A percentile compares a stretch with the other conserved stretches of the same genome.
These are phyloP conservation scores for Penicillium psychrosexuale DNA, from an alignment of 2,329 filamentous ascomycete genomes.

Conservation along the genomic window DNA sequence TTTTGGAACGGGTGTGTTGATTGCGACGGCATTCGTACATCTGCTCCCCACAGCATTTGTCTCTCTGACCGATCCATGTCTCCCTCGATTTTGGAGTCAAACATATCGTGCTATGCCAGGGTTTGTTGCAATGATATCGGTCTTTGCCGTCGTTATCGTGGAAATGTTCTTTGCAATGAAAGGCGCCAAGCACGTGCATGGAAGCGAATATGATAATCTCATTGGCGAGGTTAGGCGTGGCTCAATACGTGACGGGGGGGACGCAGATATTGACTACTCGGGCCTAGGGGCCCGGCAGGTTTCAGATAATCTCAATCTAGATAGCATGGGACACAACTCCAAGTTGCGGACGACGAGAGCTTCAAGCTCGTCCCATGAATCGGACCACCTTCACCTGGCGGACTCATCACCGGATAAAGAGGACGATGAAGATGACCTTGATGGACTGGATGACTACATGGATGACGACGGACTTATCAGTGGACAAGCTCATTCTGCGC, in stretches of 20 bases:
- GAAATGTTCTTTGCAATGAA: conserved; percentile 84
- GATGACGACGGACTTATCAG: conserved; percentile 22
- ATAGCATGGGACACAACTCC: conserved; percentile 12
- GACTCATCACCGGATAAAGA: conserved; percentile 47
- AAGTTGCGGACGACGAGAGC: conserved; percentile 2
- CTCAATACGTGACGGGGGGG: conserved; percentile 16
- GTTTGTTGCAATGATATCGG: conserved; percentile 75
- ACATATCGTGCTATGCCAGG: conserved; percentile 78
- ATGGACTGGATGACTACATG: conserved; percentile 47
- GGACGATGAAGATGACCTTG: conserved; percentile 53
- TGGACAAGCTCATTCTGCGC: conserved; percentile 11
- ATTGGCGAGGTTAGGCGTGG: conserved; percentile 31
- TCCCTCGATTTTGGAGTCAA: conserved; percentile 74
- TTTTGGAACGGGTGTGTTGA: conserved; percentile 57
- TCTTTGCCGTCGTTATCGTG: conserved; percentile 76
- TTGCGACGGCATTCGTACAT: conserved; percentile 58
- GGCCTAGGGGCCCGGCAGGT: conserved; percentile 19
- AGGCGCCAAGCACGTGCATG: conserved; percentile 59
- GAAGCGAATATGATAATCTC: conserved; percentile 50
- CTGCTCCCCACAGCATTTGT: conserved; percentile 62
- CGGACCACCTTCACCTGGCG: conserved; percentile 15
- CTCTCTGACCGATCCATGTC: conserved; percentile 60
- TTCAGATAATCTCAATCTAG: conserved; percentile 23
- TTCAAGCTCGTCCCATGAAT: conserved; percentile 19
- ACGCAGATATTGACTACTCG: conserved; percentile 23